These are phyloP conservation scores for Talaromyces sp. DNA, from an alignment of 2,329 filamentous ascomycete species.

Conservation along the genomic window DNA sequence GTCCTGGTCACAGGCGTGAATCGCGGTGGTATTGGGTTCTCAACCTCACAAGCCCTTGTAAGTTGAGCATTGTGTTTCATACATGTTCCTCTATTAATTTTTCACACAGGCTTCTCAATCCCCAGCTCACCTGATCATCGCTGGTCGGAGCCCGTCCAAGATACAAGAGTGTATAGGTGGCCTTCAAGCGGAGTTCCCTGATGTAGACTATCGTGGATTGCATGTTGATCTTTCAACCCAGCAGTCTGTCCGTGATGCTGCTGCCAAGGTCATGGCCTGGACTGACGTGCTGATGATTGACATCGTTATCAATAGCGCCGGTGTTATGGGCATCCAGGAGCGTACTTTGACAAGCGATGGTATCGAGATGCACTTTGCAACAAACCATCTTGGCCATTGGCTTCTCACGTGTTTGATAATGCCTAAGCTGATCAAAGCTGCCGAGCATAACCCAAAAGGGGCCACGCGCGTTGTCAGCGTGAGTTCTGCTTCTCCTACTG, in stretches of 20 bases:
- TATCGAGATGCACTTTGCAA: conserved; percentile 35
- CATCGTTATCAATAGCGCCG: conserved; percentile 43
- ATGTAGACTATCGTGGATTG: conserved; percentile 19
- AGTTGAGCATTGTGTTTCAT: conserved; percentile 7
- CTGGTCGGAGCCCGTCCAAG: conserved; percentile 12
- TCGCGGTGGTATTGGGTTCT: conserved; percentile 29
- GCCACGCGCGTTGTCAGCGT: conserved; percentile 25
- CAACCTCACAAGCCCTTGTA: conserved; percentile 34
- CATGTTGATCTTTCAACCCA: conserved; percentile 32
- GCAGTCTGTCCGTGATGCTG: conserved; percentile 27
- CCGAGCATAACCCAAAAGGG: conserved; percentile 8
- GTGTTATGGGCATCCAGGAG: conserved; percentile 29
- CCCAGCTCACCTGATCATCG: conserved; percentile 11
- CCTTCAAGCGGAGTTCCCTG: conserved; percentile 12
- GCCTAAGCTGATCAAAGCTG: conserved; percentile 13
- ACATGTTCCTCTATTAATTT: not conserved
- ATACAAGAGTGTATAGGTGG: conserved; percentile 11
- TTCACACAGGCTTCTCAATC: conserved; percentile 18
- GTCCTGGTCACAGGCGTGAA: conserved; percentile 31
- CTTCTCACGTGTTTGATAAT: conserved; percentile 27
- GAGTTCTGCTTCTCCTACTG: conserved; percentile 17
- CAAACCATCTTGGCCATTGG: conserved; percentile 39
- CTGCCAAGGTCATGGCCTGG: conserved; percentile 24
- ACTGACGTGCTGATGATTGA: conserved; percentile 29
- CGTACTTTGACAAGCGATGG: conserved; percentile 29